phyloP scores from a whole-genome alignment of 495 filamentous ascomycete genomes.

The Choiromyces venosus region DNA sequence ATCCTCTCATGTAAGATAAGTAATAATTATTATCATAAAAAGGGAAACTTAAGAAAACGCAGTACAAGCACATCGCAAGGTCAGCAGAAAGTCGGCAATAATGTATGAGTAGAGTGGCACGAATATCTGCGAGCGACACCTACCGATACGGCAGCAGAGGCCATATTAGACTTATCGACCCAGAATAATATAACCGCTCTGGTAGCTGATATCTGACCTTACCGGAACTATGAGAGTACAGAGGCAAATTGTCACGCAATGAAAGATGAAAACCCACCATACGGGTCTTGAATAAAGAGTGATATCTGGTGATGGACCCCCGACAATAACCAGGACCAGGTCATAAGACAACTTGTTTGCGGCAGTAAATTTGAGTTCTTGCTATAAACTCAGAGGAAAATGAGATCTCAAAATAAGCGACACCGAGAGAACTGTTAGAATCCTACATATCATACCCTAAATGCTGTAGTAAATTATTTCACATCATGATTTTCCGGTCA shows the following conservation, averaged over 20 bases:
- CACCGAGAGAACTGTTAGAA: neutral
- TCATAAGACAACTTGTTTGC: neutral
- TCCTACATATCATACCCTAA: neutral
- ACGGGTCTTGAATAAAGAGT: neutral
- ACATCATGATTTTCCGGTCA: too few relatives aligned
- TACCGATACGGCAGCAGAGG: neutral
- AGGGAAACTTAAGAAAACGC: neutral
- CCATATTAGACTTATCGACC: neutral
- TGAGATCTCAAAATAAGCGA: neutral
- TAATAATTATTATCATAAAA: neutral
- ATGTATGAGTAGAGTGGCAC: neutral
- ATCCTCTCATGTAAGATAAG: neutral
- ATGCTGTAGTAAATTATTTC: too few relatives aligned
- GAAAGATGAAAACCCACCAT: too few relatives aligned
- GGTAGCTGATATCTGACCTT: neutral
- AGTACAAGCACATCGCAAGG: neutral
- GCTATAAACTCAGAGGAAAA: neutral
- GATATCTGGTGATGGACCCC: neutral
- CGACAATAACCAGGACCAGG: neutral
- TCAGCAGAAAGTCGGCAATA: neutral
- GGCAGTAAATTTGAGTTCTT: neutral
- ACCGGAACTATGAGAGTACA: neutral
- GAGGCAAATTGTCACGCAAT: neutral
- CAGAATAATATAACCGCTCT: neutral
- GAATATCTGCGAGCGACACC: neutral